Evolutionary conservation across 371 early-diverging fungal genomes (phyloP), one percentile per base, ranked within the genome.

Genomic region (Thermomucor indicae-seudaticae): DNA sequence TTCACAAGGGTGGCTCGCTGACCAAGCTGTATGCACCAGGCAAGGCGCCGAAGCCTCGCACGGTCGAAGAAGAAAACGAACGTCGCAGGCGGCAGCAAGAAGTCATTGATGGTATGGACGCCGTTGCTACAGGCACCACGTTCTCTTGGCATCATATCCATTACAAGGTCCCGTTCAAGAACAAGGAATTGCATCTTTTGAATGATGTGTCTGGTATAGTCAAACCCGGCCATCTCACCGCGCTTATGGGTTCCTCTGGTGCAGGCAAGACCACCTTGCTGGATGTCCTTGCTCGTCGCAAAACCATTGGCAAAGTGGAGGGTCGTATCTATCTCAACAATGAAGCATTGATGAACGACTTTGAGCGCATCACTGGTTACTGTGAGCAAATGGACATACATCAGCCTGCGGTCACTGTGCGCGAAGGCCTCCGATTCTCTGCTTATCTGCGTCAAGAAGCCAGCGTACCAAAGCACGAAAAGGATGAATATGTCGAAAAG

Each of bases 231-330:
- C 73, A 78, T 27, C 67, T 87, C 67, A 80, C 83, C 1, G 94
- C 91, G 2, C 56, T 93, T 17, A 84, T 93, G 85, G 92, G 92
- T 19, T 76, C 86, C 3, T 84, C 85, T 19, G 91, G 91, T 47
- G 84, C 88, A 20, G 95, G 95, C 40, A 94, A 95, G 67, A 88
- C 92, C 0, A 89, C 92, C 1, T 72, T 93, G 0, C 53, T 91
- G 53, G 93, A 95, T 65, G 75, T 90, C 0, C 67, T 88, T 16
- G 84, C 89, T 16, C 78, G 75, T 53, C 84, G 89, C 55, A 87
- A 88, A 71, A 88, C 83, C 14, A 77, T 79, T 29, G 90, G 90
- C 20, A 82, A 70, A 10, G 67, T 87, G n/a, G 72, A 81, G 14
- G 92, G 92, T 24, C 62, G 69, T 16, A 68, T 88, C 37, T 70